Percentiles rank a stretch among this genome's conserved stretches.
Conservation (phyloP, 2,329 filamentous ascomycete species). For the Fusarium nelsonii region DNA sequence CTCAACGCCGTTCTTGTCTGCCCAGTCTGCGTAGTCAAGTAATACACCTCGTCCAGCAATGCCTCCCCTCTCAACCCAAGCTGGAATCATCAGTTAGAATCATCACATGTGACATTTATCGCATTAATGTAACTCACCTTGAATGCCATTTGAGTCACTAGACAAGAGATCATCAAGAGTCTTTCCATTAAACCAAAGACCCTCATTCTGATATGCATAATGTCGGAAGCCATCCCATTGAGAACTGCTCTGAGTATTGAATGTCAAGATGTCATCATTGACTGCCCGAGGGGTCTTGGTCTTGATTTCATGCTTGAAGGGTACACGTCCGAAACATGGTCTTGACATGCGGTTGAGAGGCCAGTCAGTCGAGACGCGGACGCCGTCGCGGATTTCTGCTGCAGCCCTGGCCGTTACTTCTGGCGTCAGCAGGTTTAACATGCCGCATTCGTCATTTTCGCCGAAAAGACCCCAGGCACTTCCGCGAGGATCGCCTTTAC, state of each 20-base stretch:
- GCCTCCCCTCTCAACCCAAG: conserved; percentile 51
- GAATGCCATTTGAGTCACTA: conserved; percentile 47
- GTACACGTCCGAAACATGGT: conserved; percentile 52
- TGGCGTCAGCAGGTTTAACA: conserved; percentile 65
- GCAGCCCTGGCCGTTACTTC: conserved; percentile 44
- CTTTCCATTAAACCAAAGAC: conserved; percentile 51
- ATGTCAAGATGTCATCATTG: conserved; percentile 51
- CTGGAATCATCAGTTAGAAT: not conserved
- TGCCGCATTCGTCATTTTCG: conserved; percentile 63
- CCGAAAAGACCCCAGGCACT: conserved; percentile 71
- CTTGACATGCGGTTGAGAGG: conserved; percentile 50
- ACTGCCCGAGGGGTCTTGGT: conserved; percentile 48
- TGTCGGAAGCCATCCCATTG: conserved; percentile 58
- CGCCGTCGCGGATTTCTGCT: conserved; percentile 49
- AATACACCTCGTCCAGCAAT: conserved; percentile 65
- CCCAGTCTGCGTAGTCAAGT: conserved; percentile 65
- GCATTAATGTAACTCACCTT: conserved; percentile 35
- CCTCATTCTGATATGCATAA: conserved; percentile 55
- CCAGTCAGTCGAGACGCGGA: conserved; percentile 53
- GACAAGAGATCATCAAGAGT: conserved; percentile 60
- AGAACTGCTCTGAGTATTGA: conserved; percentile 56
- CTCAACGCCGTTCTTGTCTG: conserved; percentile 52
- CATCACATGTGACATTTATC: not conserved
- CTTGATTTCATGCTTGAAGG: conserved; percentile 48
- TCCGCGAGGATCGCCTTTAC: conserved; percentile 61